Evolutionary conservation across 1,139 yeast species (phyloP), one percentile per base, ranked within the genome.

Genomic region (Arxiozyma heterogenica): DNA sequence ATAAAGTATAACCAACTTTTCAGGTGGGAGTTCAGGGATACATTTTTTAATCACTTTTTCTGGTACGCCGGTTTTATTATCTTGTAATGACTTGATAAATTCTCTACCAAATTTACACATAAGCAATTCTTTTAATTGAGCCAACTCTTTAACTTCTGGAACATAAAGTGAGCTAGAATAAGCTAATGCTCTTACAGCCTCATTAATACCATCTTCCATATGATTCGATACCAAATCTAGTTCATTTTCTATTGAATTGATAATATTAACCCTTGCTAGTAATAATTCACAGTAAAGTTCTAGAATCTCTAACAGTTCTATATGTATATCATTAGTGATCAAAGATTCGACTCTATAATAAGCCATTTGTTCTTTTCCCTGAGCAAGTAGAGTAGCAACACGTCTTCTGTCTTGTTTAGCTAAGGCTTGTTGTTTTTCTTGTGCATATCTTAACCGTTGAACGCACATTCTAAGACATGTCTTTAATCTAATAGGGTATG

Each of bases 281-380:
- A 89, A 70, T 23, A 91, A 73, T 68, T 91, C 96, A 65, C 96
- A 86, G 67, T 89, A 88, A 27, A 91, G 74, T 69, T 89, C 96
- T 51, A 90, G 71, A 49, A 80, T 79, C 69, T 91, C 97, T 55
- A 89, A 75, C 23, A 91, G 72, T 68, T 91, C 97, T 23, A 87
- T 80, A 64, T 85, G 82, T 49, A 88, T 81, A 65, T 91, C 97
- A 62, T 88, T 95, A 41, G 93, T 78, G 30, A 91, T 87, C 55
- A 90, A 80, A 63, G 87, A 86, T 62, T 90, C 96, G 3, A 89
- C 95, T 52, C 95, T 73, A 56, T 90, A 89, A 56, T 80, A 79
- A 22, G 96, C 96, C 63, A 91, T 86, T 54, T 85, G 83, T 59
- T 88, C 93, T 65, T 87, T 88, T 6, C 91, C 90, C 50, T 75